Base-by-base conservation (phyloP, 1,139 yeast species). In the Geotrichum fermentans region DNA sequence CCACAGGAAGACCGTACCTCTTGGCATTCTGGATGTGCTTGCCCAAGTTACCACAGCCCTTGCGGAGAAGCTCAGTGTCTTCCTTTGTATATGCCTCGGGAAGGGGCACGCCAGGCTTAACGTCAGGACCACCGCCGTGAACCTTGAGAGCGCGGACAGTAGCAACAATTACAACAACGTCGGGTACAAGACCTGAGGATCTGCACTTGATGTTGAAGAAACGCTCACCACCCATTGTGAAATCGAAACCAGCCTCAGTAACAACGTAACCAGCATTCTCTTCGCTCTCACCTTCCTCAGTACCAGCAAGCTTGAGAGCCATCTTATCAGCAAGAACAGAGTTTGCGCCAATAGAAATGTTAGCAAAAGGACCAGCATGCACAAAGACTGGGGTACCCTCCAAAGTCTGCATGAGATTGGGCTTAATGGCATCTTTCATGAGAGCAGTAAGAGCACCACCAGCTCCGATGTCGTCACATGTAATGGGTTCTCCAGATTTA, bases 201-300 rank as follows among this genome's bases (percentile, higher is more conserved):
- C 98, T 82, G 72, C 97, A 89, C 73, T 92, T 92, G 72, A 92
- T 92, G 74, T 92, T 90, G 70, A 90, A 79, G 73, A 92, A 92
- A 68, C 97, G 79, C 73, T 92, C 98, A 66, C 97, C 97, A 66
- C 98, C 98, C 97, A 92, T 92, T 49, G 97, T 92, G 77, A 92
- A 90, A 70, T 92, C 98, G 73, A 92, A 92, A 54, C 97, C 98
- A 33, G 97, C 97, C 70, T 90, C 97, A 45, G 97, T 90, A 51
- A 90, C 90, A 53, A 90, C 97, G 65, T 82, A 90, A 58, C 97
- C 97, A 59, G 83, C 80, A 65, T 83, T 80, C 56, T 76, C 79
- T 55, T 74, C 77, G 38, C 72, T 72, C 52, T 73, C 70, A 64
- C 75, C 66, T 64, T 74, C 68, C 55, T 75, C 77, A 36, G 80